phyloP scores from a whole-genome alignment of 2,329 filamentous ascomycete species.

The Furcasterigmium furcatum region DNA sequence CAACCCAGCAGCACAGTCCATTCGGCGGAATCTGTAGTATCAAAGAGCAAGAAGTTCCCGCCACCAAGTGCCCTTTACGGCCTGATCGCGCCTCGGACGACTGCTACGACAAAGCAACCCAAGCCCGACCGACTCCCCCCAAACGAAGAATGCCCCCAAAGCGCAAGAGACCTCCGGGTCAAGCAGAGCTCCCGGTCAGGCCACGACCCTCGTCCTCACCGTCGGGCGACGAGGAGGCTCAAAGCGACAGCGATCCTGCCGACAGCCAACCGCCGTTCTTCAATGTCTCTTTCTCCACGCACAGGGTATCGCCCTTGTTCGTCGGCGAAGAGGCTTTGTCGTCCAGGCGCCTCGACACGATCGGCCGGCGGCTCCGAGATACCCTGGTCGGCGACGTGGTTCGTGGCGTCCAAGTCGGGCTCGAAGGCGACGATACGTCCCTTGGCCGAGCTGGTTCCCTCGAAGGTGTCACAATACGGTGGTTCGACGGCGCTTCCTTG shows the following conservation, averaged over 20 bases:
- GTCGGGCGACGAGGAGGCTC: background rate
- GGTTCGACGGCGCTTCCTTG: conserved; percentile 32
- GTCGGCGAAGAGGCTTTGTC: conserved; percentile 37
- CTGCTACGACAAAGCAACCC: no score
- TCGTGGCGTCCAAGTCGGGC: conserved; percentile 54
- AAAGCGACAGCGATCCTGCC: conserved; percentile 14
- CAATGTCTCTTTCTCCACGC: conserved; percentile 56
- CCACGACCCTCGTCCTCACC: background rate
- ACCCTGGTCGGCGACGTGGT: conserved; percentile 55
- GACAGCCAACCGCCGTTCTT: conserved; percentile 40
- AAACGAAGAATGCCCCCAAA: background rate
- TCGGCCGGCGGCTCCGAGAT: conserved; percentile 49
- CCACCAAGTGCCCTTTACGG: no score
- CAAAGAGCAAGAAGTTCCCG: no score
- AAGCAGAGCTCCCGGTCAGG: background rate
- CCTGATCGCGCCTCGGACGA: no score
- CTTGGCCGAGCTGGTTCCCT: conserved; percentile 39
- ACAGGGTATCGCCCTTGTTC: conserved; percentile 52
- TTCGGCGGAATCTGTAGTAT: no score
- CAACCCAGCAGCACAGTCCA: no score
- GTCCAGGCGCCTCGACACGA: conserved; percentile 30
- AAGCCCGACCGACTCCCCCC: no score
- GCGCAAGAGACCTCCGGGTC: background rate
- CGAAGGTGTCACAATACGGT: conserved; percentile 43
- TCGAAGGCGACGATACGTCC: conserved; percentile 30